phyloP scores from a whole-genome alignment of 495 filamentous ascomycete genomes.

The Podospora conica region DNA sequence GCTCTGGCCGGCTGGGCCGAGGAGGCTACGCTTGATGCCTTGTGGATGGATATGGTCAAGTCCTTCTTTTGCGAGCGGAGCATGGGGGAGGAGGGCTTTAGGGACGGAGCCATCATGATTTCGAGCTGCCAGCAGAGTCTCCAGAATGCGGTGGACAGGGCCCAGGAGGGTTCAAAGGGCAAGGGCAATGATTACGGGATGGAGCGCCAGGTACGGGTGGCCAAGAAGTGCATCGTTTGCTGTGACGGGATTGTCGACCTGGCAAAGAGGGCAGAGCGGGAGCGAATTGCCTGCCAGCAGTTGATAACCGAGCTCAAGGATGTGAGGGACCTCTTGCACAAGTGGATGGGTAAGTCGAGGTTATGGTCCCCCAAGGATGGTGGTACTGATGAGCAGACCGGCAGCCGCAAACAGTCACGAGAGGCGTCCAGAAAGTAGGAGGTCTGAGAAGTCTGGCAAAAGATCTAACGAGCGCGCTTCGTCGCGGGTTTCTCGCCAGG shows the following conservation, averaged over 20 bases:
- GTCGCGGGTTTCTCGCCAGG: background rate
- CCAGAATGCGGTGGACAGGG: conserved; percentile 7
- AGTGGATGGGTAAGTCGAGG: conserved; percentile 17
- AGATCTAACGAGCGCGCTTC: background rate
- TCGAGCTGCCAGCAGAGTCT: background rate
- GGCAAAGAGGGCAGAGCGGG: conserved; percentile 7
- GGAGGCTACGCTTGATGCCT: conserved; percentile 14
- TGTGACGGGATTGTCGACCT: conserved; percentile 17
- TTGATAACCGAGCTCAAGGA: conserved; percentile 20
- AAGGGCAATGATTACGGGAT: background rate
- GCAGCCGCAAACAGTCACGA: background rate
- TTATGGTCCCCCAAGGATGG: background rate
- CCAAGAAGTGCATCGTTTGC: conserved; percentile 15
- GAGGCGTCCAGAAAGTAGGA: background rate
- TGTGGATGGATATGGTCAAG: conserved; percentile 21
- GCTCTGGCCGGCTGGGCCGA: conserved; percentile 15
- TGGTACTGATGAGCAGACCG: background rate
- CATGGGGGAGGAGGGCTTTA: conserved; percentile 2
- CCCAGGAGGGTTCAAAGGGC: background rate
- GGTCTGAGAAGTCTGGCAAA: background rate
- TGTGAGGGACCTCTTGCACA: conserved; percentile 9
- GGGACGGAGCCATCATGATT: background rate
- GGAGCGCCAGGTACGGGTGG: conserved; percentile 16
- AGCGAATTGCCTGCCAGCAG: conserved; percentile 11
- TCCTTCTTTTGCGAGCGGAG: conserved; percentile 7